phyloP scores from a whole-genome alignment of 805 yeast genomes.

The Ogataea corticis region DNA sequence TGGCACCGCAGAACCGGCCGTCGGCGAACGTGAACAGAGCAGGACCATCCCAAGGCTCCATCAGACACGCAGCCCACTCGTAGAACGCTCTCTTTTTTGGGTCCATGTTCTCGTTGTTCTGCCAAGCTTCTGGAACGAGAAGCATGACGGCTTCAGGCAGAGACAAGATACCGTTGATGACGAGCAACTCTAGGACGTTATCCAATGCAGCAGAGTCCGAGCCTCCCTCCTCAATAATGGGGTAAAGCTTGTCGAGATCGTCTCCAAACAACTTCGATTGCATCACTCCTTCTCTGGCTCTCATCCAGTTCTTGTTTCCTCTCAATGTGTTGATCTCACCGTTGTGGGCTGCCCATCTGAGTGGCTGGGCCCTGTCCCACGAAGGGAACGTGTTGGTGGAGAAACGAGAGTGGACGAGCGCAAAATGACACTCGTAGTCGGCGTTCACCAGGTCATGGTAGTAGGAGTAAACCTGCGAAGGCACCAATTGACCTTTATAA shows the following conservation, averaged over 20 bases:
- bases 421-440: constrained; percentile 92
- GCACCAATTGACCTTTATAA: constrained; percentile 96
- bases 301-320: constrained; percentile 99
- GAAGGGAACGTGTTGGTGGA: constrained; percentile 98
- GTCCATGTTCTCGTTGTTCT: constrained; percentile 82
- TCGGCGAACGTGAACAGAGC: constrained; percentile 96
- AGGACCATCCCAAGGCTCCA: constrained; percentile 99
- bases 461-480: constrained; percentile 92
- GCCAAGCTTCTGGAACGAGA: constrained; percentile 98
- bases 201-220: constrained; percentile 98
- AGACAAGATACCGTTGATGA: constrained; percentile 86
- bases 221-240: constrained; percentile 97
- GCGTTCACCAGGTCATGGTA: constrained; percentile 91
- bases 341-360: constrained; percentile 96
- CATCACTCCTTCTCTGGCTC: constrained; percentile 98
- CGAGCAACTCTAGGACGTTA: constrained; percentile 88
- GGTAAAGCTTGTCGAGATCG: constrained; percentile 85
- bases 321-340: constrained; percentile 97
- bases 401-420: constrained; percentile 94
- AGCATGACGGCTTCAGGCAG: constrained; percentile 97
- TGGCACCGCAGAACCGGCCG: constrained; percentile 98
- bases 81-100: constrained; percentile 91
- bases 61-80: constrained; percentile 98
- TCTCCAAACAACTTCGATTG: constrained; percentile 83
- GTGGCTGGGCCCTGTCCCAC: constrained; percentile 99